Conservation (phyloP, 352 stramenopile species). For the Blastocystis sp. region DNA sequence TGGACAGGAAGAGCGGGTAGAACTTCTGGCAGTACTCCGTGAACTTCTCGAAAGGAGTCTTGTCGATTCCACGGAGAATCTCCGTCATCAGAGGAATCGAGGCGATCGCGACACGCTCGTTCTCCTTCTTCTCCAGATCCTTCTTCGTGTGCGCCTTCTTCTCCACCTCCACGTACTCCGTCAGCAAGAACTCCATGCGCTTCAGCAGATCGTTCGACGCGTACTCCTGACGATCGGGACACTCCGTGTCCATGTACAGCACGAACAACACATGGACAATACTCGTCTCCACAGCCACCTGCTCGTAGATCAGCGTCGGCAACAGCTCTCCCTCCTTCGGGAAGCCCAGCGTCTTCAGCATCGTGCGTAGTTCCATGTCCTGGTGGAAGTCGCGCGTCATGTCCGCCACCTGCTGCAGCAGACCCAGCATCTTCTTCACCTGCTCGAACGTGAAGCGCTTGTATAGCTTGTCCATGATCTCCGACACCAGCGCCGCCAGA, state of each 20-base stretch:
- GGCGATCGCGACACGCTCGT: constrained; percentile 8
- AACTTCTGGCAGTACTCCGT: constrained; percentile 1
- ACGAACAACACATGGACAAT: constrained; percentile 56
- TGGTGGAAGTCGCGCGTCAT: constrained; percentile 53
- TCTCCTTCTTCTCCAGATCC: constrained; percentile 31
- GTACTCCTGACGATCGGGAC: constrained; percentile 34
- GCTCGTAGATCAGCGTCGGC: constrained; percentile 46
- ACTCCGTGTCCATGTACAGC: constrained; percentile 40
- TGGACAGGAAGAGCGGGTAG: constrained; percentile 43
- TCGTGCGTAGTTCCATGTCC: constrained; percentile 25
- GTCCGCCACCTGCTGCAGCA: constrained; percentile 32
- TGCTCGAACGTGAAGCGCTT: constrained; percentile 43
- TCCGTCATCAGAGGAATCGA: constrained; percentile 33
- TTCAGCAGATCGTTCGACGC: constrained; percentile 35
- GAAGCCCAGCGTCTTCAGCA: constrained; percentile 50
- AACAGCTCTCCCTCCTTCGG: constrained; percentile 38
- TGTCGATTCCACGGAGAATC: constrained; percentile 16
- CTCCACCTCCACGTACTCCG: constrained; percentile 43
- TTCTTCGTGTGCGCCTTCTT: constrained; percentile 19
- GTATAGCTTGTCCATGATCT: constrained; percentile 39
- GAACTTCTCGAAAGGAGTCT: constrained; percentile 51
- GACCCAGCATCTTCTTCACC: constrained; percentile 47
- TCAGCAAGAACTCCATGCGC: constrained; percentile 45
- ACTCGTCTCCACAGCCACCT: constrained; percentile 35
- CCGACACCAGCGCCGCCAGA: constrained; percentile 23